These are phyloP conservation scores for Vigna nakashimae DNA, from an alignment of 306 rosid genomes.

Conservation along the genomic window DNA sequence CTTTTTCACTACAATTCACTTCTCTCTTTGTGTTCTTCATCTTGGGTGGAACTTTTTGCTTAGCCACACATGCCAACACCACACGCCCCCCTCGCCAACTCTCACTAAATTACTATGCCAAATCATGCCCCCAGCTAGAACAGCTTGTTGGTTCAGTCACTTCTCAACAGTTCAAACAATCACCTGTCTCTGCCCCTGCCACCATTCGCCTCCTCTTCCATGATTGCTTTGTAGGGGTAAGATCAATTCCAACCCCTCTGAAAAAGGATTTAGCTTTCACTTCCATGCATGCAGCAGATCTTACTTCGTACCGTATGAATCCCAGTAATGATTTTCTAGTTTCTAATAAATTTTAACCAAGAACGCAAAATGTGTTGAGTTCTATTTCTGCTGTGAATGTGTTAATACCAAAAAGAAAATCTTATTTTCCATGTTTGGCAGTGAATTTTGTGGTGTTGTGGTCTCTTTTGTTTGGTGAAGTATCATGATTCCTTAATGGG, in stretches of 20 bases:
- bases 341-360: not conserved
- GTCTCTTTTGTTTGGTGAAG: not conserved
- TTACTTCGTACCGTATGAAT: not conserved
- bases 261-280: not conserved
- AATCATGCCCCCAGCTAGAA: slow-evolving; percentile 82
- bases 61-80: slow-evolving; percentile 36
- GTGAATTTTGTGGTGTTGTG: slow-evolving; percentile 5
- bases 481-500: slow-evolving; percentile 12
- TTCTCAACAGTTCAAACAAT: slow-evolving; percentile 76
- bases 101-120: slow-evolving; percentile 69
- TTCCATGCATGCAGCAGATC: slow-evolving; percentile 39
- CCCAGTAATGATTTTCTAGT: not conserved
- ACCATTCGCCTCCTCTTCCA: slow-evolving; percentile 93
- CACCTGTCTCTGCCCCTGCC: slow-evolving; percentile 89
- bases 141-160: slow-evolving; percentile 73
- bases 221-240: slow-evolving; percentile 94
- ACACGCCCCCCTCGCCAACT: slow-evolving; percentile 55
- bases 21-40: slow-evolving; percentile 51
- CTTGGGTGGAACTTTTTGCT: slow-evolving; percentile 34
- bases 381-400: not conserved
- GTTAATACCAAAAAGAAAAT: not conserved
- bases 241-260: not conserved
- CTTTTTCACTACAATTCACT: slow-evolving; percentile 46
- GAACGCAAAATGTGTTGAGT: not conserved
- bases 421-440: not conserved